Percentiles rank a stretch among this genome's conserved stretches.
phyloP scores from a whole-genome alignment of 805 yeast genomes.

The Metschnikowia aberdeeniae region DNA sequence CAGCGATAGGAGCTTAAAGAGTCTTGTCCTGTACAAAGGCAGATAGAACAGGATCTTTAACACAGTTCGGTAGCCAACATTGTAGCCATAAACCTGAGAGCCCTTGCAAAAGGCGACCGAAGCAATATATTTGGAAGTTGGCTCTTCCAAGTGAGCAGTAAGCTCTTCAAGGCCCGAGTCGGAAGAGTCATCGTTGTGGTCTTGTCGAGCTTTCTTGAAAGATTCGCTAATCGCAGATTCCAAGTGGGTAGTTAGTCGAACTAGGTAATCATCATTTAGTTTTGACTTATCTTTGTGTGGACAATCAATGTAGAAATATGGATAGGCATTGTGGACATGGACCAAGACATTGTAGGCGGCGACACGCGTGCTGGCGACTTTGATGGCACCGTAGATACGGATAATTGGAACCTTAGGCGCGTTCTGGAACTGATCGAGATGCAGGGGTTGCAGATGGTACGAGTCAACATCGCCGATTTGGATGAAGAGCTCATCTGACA shows the following conservation, averaged over 20 bases:
- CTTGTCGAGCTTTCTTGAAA: slow-evolving; percentile 20
- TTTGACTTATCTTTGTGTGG: slow-evolving; percentile 31
- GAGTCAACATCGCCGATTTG: slow-evolving; percentile 64
- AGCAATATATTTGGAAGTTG: slow-evolving; percentile 45
- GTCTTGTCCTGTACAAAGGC: slow-evolving; percentile 54
- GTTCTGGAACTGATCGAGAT: slow-evolving; percentile 45
- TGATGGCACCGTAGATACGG: slow-evolving; percentile 69
- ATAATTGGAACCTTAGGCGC: slow-evolving; percentile 65
- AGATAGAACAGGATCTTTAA: slow-evolving; percentile 66
- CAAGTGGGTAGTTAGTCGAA: slow-evolving; percentile 37
- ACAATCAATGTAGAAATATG: slow-evolving; percentile 71
- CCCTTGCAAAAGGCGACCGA: slow-evolving; percentile 66
- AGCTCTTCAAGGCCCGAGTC: slow-evolving; percentile 8
- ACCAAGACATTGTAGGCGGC: slow-evolving; percentile 35
- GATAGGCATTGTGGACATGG: slow-evolving; percentile 82
- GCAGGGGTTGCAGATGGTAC: slow-evolving; percentile 56
- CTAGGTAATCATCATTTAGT: slow-evolving; percentile 27
- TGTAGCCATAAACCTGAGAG: slow-evolving; percentile 80
- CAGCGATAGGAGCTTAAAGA: slow-evolving; percentile 45
- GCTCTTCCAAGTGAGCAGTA: slow-evolving; percentile 1
- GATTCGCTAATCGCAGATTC: slow-evolving; percentile 43
- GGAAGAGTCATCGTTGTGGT: slow-evolving; percentile 10
- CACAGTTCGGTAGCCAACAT: slow-evolving; percentile 57
- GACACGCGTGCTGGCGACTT: slow-evolving; percentile 39
- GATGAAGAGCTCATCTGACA: slow-evolving; percentile 22